Evolutionary conservation across 148 eudicot genomes (phyloP).

Genomic region (Rhododendron mucronatum): DNA sequence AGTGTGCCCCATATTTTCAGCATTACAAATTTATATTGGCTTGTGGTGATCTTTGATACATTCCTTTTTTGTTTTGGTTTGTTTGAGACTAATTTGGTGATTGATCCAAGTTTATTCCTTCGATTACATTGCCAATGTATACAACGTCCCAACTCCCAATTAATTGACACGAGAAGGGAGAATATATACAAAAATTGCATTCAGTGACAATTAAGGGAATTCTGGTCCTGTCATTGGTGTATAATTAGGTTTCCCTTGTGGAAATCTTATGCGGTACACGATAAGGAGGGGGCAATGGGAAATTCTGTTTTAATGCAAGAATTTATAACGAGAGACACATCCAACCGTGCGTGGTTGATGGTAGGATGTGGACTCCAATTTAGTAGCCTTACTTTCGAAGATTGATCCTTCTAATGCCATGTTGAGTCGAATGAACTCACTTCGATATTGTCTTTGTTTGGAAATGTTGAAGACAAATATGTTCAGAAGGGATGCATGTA

Average conservation of each 20-base stretch:
- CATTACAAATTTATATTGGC: not conserved
- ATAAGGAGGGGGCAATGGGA: not conserved
- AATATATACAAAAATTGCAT: not conserved
- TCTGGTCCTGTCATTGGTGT: not conserved
- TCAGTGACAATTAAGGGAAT: not conserved
- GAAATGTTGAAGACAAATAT: not conserved
- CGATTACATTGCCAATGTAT: not conserved
- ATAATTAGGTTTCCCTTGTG: not conserved
- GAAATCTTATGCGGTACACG: not conserved
- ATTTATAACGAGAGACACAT: not conserved
- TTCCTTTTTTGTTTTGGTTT: not conserved
- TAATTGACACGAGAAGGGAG: not conserved
- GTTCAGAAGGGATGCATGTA: not conserved
- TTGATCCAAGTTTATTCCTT: not conserved
- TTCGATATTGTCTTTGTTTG: not conserved
- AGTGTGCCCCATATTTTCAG: constrained; percentile 4
- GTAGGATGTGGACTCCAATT: not conserved
- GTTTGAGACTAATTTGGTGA: not conserved
- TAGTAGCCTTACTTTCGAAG: not conserved
- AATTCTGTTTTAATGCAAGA: not conserved
- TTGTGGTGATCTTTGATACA: not conserved
- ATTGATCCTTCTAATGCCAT: not conserved
- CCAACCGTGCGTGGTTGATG: not conserved
- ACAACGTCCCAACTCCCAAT: no score
- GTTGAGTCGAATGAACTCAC: not conserved